These are phyloP conservation scores for Coffea eugenioides DNA, from an alignment of 257 asterid genomes.

Conservation along the genomic window DNA sequence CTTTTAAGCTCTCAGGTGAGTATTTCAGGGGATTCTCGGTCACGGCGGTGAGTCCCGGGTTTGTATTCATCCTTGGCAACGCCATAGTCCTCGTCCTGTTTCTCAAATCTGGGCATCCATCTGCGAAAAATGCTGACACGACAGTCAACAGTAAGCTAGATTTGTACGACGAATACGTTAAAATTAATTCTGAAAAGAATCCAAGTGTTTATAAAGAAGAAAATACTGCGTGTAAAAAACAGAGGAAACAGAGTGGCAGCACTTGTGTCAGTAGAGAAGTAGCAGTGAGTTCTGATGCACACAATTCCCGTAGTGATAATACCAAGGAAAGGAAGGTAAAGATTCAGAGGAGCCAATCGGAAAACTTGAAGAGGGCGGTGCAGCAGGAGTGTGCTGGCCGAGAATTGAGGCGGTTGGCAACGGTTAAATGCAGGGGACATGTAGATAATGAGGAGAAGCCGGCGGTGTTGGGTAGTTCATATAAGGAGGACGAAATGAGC, in stretches of 20 bases:
- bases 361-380: slow-evolving; percentile 22
- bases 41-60: slow-evolving; percentile 46
- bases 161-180: slow-evolving; percentile 52
- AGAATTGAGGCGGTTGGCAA: slow-evolving; percentile 48
- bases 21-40: slow-evolving; percentile 41
- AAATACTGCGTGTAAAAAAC: slow-evolving; percentile 4
- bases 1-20: slow-evolving; percentile 35
- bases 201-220: slow-evolving; percentile 12
- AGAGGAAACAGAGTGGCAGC: slow-evolving; percentile 20
- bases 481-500: slow-evolving; percentile 62
- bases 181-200: slow-evolving; percentile 32
- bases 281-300: background rate
- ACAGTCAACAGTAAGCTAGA: slow-evolving; percentile 21
- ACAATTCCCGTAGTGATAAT: background rate
- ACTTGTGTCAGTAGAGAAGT: background rate
- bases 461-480: slow-evolving; percentile 11
- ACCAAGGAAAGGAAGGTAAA: slow-evolving; percentile 15
- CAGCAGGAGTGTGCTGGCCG: slow-evolving; percentile 16
- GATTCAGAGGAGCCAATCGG: slow-evolving; percentile 48
- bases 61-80: slow-evolving; percentile 73
- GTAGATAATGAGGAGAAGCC: slow-evolving; percentile 17
- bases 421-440: slow-evolving; percentile 39
- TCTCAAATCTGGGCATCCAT: slow-evolving; percentile 42
- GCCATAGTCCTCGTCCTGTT: slow-evolving; percentile 54
- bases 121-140: slow-evolving; percentile 22